Conservation (phyloP, 1,139 yeast genomes). For the Debaryomyces nepalensis region DNA sequence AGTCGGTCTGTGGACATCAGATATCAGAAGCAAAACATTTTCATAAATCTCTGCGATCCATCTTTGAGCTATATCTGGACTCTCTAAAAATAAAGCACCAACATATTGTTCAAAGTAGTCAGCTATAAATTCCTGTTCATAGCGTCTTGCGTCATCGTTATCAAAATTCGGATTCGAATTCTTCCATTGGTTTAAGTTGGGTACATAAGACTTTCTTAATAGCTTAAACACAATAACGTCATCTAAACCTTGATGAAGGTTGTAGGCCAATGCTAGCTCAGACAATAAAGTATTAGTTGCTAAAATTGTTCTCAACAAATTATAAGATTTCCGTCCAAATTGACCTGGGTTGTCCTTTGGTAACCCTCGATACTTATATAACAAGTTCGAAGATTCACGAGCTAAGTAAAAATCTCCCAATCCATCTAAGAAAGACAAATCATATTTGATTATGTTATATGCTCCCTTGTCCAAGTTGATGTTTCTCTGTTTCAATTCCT, state of each 20-base stretch:
- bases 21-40: slow-evolving; percentile 35
- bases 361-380: slow-evolving; percentile 27
- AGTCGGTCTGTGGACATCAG: slow-evolving; percentile 16
- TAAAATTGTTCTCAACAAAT: slow-evolving; percentile 39
- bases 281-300: slow-evolving; percentile 48
- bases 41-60: slow-evolving; percentile 42
- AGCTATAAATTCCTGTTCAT: slow-evolving; percentile 50
- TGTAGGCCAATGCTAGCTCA: slow-evolving; percentile 43
- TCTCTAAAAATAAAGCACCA: slow-evolving; percentile 49
- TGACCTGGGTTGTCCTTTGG: slow-evolving; percentile 18
- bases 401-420: slow-evolving; percentile 50
- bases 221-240: slow-evolving; percentile 32
- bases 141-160: slow-evolving; percentile 29
- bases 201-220: slow-evolving; percentile 29
- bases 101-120: slow-evolving; percentile 51
- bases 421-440: slow-evolving; percentile 49
- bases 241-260: slow-evolving; percentile 39
- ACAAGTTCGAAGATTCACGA: slow-evolving; percentile 41
- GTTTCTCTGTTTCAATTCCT: slow-evolving; percentile 22
- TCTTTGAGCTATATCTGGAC: slow-evolving; percentile 40
- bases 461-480: slow-evolving; percentile 27
- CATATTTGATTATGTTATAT: slow-evolving; percentile 36
- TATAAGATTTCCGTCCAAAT: slow-evolving; percentile 35
- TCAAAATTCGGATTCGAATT: slow-evolving; percentile 19
- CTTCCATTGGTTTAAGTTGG: slow-evolving; percentile 26